A percentile compares a stretch with the other conserved stretches of the same genome.
Conservation (phyloP, 2,329 filamentous ascomycete species). For the Botrytis byssoidea region DNA sequence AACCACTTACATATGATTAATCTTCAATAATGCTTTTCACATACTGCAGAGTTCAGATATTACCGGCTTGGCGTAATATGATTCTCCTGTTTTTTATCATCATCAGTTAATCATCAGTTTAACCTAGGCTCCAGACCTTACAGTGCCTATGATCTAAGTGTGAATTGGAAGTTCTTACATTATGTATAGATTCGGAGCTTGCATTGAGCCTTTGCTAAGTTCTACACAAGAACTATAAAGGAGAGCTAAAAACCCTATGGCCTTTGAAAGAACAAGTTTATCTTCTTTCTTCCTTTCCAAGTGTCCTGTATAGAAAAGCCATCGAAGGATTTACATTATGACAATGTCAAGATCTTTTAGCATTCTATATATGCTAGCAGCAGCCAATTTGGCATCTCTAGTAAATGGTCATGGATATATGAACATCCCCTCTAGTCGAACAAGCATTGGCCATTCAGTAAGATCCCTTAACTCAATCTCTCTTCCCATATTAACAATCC, state of each 20-base stretch:
- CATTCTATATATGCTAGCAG: neutral
- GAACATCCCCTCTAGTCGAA: conserved; percentile 46
- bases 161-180: neutral
- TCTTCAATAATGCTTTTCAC: neutral
- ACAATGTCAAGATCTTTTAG: neutral
- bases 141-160: neutral
- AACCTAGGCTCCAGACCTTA: neutral
- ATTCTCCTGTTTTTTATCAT: neutral
- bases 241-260: neutral
- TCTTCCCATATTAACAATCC: neutral
- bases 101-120: neutral
- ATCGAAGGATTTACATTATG: too few relatives aligned
- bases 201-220: neutral
- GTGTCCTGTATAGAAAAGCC: neutral
- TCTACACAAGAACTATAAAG: neutral
- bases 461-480: conserved; percentile 37
- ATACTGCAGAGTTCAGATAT: neutral
- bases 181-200: too few relatives aligned
- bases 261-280: neutral
- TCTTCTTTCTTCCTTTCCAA: neutral
- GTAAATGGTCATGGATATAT: conserved; percentile 47
- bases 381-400: neutral
- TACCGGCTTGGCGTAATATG: neutral
- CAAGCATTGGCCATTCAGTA: conserved; percentile 47
- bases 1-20: neutral